Base-by-base conservation (phyloP, 2,329 filamentous ascomycete genomes). In the Penicillium sp. region DNA sequence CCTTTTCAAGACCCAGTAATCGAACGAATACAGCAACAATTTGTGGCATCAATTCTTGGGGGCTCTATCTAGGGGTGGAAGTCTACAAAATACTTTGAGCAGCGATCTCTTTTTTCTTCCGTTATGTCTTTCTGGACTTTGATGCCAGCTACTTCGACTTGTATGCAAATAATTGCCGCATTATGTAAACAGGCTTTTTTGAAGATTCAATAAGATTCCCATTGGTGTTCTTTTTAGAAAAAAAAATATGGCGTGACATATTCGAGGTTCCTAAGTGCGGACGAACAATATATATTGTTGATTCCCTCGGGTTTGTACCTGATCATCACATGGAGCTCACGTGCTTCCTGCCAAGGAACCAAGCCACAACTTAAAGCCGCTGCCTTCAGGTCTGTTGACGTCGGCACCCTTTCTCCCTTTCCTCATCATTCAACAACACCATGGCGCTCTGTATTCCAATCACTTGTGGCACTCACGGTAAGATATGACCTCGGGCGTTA, bases 1-100 rank as follows among this genome's bases (percentile, higher is more conserved):
- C 55, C 87, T 99, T 52, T 99, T 98, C 87, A 99, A 99, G 85
- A 99, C 95, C 42, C 93, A 97, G 86, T 98, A 70, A 49, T n/a
- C 48, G 47, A 27, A 53, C 13, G 19, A 4, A 43, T 27, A 47
- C 39, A 16, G 21, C 21, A 49, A 31, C 42, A 26, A 29, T 27
- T 16, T 33, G 39, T 42, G 21, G 16, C 19, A 50, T 16, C 24
- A 31, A 43, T 10, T 8, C n/a, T 11, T n/a, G 24, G 21, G 22
- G n/a, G 19, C 26, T 43, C 11, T 21, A 42, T 42, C 14, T 35
- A 13, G 21, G 33, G 19, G 13, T 42, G 22, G 33, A 24, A 39
- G 48, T 37, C 33, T 37, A 45, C 49, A 52, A 43, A 53, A 49
- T 60, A 52, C 48, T 52, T 49, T 54, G 55, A 42, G 49, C 26